A percentile compares a stretch with the other conserved stretches of the same genome.
Conservation (phyloP, 116 monocot genomes). For the Dioscorea cayenensis region DNA sequence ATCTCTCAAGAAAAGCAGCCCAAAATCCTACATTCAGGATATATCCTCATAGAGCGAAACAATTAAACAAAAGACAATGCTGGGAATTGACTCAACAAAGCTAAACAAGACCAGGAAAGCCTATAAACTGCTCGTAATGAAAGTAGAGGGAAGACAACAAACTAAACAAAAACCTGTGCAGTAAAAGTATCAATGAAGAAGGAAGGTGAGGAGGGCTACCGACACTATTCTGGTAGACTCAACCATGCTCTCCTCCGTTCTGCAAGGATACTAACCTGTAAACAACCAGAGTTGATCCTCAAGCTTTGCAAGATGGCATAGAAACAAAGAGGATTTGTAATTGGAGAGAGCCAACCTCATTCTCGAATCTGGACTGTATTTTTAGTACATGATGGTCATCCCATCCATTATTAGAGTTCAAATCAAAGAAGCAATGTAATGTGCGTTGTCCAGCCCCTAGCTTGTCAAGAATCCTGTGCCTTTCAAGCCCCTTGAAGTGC, state of each 20-base stretch:
- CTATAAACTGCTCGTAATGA: not conserved
- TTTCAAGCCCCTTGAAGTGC: conserved; percentile 73
- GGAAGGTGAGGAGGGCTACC: not conserved
- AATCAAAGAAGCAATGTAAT: too few relatives aligned
- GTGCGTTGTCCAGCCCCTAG: conserved; percentile 25
- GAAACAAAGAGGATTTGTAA: not conserved
- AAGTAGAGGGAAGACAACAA: not conserved
- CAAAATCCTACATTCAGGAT: too few relatives aligned
- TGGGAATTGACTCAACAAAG: too few relatives aligned
- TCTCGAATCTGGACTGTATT: not conserved
- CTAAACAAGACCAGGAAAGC: not conserved
- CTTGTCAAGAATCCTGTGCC: conserved; percentile 65
- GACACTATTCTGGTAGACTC: not conserved
- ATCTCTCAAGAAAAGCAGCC: too few relatives aligned
- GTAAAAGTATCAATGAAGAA: not conserved
- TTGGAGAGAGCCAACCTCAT: not conserved
- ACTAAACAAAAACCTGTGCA: not conserved
- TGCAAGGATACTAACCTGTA: conserved; percentile 1
- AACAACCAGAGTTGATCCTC: not conserved
- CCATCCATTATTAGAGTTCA: too few relatives aligned
- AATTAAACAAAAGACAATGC: too few relatives aligned
- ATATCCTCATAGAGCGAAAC: too few relatives aligned
- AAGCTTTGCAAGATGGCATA: not conserved
- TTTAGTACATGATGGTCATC: not conserved
- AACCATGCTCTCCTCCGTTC: not conserved